A percentile compares a stretch with the other conserved stretches of the same genome.
phyloP scores from a whole-genome alignment of 2,329 filamentous ascomycete genomes.

The Colletotrichum melonis region DNA sequence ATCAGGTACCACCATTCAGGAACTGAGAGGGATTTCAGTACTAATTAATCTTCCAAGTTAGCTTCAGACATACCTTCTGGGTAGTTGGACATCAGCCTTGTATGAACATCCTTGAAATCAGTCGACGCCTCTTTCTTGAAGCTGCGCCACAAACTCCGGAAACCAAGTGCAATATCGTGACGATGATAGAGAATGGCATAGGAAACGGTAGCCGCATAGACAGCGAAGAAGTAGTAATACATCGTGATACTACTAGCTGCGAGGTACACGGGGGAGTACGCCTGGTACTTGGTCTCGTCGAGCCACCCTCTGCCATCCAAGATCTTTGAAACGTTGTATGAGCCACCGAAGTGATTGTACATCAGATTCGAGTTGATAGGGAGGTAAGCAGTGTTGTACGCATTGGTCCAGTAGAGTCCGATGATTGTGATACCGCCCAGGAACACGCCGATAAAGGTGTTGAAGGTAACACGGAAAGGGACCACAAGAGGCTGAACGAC shows the following conservation, averaged over 20 bases:
- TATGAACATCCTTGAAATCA: constrained; percentile 52
- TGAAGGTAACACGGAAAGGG: constrained; percentile 44
- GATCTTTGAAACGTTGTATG: constrained; percentile 50
- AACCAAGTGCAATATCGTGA: constrained; percentile 49
- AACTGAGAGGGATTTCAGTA: constrained; percentile 37
- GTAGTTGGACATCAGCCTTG: constrained; percentile 59
- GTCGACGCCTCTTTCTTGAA: constrained; percentile 42
- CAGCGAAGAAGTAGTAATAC: constrained; percentile 54
- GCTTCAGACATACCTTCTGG: constrained; percentile 43
- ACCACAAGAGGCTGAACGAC: constrained; percentile 45
- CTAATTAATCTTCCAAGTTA: too few species aligned
- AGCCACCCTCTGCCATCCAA: constrained; percentile 48
- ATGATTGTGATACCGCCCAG: constrained; percentile 44
- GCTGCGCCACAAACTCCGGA: constrained; percentile 46
- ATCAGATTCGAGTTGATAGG: constrained; percentile 54
- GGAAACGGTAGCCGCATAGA: constrained; percentile 53
- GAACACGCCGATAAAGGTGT: constrained; percentile 45
- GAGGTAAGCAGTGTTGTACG: constrained; percentile 49
- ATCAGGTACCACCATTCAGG: constrained; percentile 60
- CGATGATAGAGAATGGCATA: constrained; percentile 54
- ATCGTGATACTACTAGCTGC: constrained; percentile 47
- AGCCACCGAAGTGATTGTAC: constrained; percentile 50
- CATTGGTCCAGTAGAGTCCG: constrained; percentile 46
- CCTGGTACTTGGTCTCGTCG: constrained; percentile 49
- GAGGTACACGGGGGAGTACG: constrained; percentile 56